phyloP scores from a whole-genome alignment of 164 flowering plant genomes.

The Dillenia turbinata region DNA sequence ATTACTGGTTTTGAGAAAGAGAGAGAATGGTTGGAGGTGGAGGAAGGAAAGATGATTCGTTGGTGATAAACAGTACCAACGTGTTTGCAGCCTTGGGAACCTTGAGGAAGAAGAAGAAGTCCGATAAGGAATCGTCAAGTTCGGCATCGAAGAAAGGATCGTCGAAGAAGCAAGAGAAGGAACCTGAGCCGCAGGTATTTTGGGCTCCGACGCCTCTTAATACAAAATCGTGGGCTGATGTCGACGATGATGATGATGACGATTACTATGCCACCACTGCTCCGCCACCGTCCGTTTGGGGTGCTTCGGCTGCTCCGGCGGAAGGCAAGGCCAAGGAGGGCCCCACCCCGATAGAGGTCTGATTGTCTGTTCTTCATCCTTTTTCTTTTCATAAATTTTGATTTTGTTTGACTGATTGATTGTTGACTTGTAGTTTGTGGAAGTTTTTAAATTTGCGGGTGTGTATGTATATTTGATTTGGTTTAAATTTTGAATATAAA shows the following conservation, averaged over 20 bases:
- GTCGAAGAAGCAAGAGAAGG: slow-evolving; percentile 34
- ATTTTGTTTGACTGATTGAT: not conserved
- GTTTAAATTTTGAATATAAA: no score
- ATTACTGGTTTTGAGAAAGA: no score
- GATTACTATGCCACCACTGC: slow-evolving; percentile 77
- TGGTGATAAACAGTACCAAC: slow-evolving; percentile 40
- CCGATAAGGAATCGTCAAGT: slow-evolving; percentile 41
- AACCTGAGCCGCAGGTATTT: slow-evolving; percentile 49
- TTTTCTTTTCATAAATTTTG: not conserved
- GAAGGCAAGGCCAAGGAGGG: slow-evolving; percentile 26
- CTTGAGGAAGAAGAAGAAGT: slow-evolving; percentile 58
- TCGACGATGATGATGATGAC: slow-evolving; percentile 85
- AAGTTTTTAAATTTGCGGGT: not conserved
- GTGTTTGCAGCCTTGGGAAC: slow-evolving; percentile 60
- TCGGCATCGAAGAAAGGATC: slow-evolving; percentile 46
- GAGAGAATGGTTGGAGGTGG: slow-evolving; percentile 52
- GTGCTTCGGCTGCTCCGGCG: slow-evolving; percentile 21
- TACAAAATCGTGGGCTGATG: slow-evolving; percentile 86
- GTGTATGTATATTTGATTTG: not conserved
- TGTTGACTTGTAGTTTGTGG: not conserved
- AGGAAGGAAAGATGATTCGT: slow-evolving; percentile 42
- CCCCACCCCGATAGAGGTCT: slow-evolving; percentile 32
- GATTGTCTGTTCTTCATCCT: not conserved
- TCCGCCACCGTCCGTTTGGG: slow-evolving; percentile 58
- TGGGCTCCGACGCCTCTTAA: slow-evolving; percentile 80